Evolutionary conservation across 2,329 filamentous ascomycete genomes (phyloP).

Genomic region (Oidium heveae): DNA sequence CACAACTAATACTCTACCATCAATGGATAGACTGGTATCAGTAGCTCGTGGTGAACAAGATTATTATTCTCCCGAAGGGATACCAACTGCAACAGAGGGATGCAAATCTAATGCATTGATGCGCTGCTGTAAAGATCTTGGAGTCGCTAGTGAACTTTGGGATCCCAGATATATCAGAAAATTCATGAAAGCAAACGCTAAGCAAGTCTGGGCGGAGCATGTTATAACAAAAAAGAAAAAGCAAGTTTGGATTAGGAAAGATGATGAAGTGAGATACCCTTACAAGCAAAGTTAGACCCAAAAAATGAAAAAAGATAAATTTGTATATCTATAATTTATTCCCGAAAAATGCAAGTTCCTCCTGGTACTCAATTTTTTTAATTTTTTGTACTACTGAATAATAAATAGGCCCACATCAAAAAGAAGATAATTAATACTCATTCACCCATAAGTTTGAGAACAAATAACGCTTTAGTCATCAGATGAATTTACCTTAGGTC

Average conservation of each 20-base stretch:
- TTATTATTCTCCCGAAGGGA: slow-evolving; percentile 73
- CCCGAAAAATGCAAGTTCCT: too few species aligned
- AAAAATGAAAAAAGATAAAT: neutral
- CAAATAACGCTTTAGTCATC: too few species aligned
- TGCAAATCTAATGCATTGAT: slow-evolving; percentile 96
- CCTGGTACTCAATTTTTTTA: too few species aligned
- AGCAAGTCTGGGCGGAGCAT: slow-evolving; percentile 81
- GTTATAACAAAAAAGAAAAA: slow-evolving; percentile 63
- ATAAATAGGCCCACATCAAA: too few species aligned
- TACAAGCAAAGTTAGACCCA: slow-evolving; percentile 22
- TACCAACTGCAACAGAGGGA: slow-evolving; percentile 84
- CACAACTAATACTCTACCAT: neutral
- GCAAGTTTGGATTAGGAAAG: slow-evolving; percentile 69
- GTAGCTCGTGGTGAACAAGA: slow-evolving; percentile 85
- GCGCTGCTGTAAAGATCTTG: slow-evolving; percentile 94
- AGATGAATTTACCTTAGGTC: too few species aligned
- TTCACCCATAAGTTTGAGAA: too few species aligned
- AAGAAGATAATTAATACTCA: too few species aligned
- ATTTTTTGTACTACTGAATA: too few species aligned
- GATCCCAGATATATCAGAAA: slow-evolving; percentile 73
- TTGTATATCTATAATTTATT: too few species aligned
- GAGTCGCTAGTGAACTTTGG: slow-evolving; percentile 87
- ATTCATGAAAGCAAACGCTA: slow-evolving; percentile 50
- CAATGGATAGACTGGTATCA: slow-evolving; percentile 45
- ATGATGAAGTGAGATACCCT: slow-evolving; percentile 43